A percentile compares a stretch with the other conserved stretches of the same genome.
These are phyloP conservation scores for Theobroma cacao DNA, from an alignment of 345 rosid species.

Conservation along the genomic window DNA sequence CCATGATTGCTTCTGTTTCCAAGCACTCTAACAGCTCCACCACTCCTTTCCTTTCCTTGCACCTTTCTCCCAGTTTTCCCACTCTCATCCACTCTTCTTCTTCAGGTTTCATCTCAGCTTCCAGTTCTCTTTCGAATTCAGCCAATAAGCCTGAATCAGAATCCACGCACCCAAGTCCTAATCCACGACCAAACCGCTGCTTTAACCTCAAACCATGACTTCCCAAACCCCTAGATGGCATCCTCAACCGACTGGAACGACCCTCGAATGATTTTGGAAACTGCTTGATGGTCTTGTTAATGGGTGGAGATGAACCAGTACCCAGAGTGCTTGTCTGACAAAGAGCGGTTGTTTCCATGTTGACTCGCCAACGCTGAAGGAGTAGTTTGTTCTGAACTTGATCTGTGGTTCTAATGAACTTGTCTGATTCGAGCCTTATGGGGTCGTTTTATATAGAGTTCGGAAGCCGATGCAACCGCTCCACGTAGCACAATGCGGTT, in stretches of 20 bases:
- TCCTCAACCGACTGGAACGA: not conserved
- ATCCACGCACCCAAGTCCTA: slow-evolving; percentile 27
- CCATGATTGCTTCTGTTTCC: slow-evolving; percentile 90
- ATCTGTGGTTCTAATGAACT: not conserved
- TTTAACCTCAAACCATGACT: not conserved
- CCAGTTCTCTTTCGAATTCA: slow-evolving; percentile 22
- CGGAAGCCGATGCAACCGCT: not conserved
- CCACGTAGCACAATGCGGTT: slow-evolving; percentile 19
- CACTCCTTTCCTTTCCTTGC: slow-evolving; percentile 43
- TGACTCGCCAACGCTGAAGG: not conserved
- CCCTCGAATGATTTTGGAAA: not conserved
- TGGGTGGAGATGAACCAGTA: not conserved
- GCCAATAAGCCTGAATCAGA: slow-evolving; percentile 20
- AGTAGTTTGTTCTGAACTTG: not conserved
- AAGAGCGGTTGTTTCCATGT: slow-evolving; percentile 10
- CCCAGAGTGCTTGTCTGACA: not conserved
- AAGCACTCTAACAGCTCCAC: slow-evolving; percentile 67
- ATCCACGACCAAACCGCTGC: not conserved
- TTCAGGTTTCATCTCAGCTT: slow-evolving; percentile 28
- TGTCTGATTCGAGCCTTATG: not conserved
- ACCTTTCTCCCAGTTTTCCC: slow-evolving; percentile 32
- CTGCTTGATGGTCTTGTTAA: not conserved
- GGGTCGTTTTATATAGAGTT: not conserved
- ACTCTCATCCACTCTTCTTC: slow-evolving; percentile 41
- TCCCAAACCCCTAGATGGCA: not conserved